Percentiles rank a stretch among this genome's conserved stretches.
Conservation (phyloP, 768 basidiomycete species). For the Dendrothele bispora region DNA sequence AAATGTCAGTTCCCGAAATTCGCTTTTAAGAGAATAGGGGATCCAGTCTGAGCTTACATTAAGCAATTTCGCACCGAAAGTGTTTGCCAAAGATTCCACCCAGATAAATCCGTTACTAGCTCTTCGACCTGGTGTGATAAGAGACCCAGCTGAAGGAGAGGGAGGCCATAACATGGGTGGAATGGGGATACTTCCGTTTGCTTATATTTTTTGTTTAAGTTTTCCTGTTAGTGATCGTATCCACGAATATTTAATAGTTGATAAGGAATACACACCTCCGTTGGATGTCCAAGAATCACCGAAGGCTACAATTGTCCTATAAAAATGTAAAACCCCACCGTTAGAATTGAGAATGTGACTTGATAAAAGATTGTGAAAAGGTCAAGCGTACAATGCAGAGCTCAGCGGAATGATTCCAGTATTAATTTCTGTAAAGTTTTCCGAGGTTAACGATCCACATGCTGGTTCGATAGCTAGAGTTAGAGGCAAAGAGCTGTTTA, state of each 20-base stretch:
- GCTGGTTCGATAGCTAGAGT: conserved; percentile 24
- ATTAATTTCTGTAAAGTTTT: conserved; percentile 27
- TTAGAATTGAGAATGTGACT: too few relatives aligned
- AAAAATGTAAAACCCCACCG: background rate
- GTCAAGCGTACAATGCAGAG: conserved; percentile 19
- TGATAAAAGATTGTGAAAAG: too few relatives aligned
- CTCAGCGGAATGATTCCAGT: conserved; percentile 24
- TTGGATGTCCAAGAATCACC: conserved; percentile 33
- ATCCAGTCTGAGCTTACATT: conserved; percentile 17
- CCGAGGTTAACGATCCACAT: conserved; percentile 22
- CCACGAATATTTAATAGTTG: too few relatives aligned
- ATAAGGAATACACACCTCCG: conserved; percentile 20
- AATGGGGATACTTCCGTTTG: conserved; percentile 30
- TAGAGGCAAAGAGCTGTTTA: conserved; percentile 26
- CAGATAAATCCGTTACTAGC: conserved; percentile 32
- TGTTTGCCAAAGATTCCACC: conserved; percentile 28
- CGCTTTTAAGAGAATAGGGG: background rate
- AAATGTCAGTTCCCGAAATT: background rate
- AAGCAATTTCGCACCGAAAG: conserved; percentile 28
- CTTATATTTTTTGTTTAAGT: too few relatives aligned
- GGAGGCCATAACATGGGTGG: conserved; percentile 32
- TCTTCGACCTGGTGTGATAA: conserved; percentile 24
- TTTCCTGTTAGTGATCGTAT: too few relatives aligned
- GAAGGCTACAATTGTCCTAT: conserved; percentile 28
- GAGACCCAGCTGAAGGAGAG: conserved; percentile 30